Percentiles rank a stretch among this genome's conserved stretches.
phyloP scores from a whole-genome alignment of 73 alveolate species.

The Effrenium voratum region DNA sequence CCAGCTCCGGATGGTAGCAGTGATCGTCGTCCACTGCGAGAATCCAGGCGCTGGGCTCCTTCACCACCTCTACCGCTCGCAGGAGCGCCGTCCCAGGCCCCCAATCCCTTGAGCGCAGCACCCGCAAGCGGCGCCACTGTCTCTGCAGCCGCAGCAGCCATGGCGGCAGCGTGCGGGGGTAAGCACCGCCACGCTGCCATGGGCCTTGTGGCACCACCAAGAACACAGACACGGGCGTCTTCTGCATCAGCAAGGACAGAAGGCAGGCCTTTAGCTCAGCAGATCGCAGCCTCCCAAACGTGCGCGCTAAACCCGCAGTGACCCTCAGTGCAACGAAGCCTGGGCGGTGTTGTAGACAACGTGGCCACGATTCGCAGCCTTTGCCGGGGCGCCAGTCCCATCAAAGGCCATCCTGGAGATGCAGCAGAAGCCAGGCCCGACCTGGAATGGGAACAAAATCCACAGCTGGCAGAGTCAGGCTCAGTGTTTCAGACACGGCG shows the following conservation, averaged over 20 bases:
- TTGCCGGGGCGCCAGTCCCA: constrained; percentile 32
- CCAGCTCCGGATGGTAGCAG: constrained; percentile 26
- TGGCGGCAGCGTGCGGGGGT: constrained; percentile 54
- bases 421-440: constrained; percentile 9
- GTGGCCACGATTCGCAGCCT: not conserved
- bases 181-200: constrained; percentile 68
- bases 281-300: constrained; percentile 39
- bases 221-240: not conserved
- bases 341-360: constrained; percentile 49
- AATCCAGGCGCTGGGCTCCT: constrained; percentile 40
- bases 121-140: not conserved
- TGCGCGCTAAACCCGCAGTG: not conserved
- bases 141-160: constrained; percentile 33
- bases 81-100: constrained; percentile 77
- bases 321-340: not conserved
- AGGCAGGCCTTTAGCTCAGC: constrained; percentile 52
- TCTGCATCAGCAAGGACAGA: constrained; percentile 37
- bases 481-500: not conserved
- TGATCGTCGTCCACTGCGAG: constrained; percentile 90
- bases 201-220: constrained; percentile 52
- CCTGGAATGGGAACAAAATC: constrained; percentile 13
- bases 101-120: constrained; percentile 13
- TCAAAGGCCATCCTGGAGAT: constrained; percentile 68
- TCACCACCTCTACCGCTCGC: not conserved
- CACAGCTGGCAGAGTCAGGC: not conserved